Evolutionary conservation across 1,139 yeast genomes (phyloP).

Genomic region (Trichomonascaceae sp.): DNA sequence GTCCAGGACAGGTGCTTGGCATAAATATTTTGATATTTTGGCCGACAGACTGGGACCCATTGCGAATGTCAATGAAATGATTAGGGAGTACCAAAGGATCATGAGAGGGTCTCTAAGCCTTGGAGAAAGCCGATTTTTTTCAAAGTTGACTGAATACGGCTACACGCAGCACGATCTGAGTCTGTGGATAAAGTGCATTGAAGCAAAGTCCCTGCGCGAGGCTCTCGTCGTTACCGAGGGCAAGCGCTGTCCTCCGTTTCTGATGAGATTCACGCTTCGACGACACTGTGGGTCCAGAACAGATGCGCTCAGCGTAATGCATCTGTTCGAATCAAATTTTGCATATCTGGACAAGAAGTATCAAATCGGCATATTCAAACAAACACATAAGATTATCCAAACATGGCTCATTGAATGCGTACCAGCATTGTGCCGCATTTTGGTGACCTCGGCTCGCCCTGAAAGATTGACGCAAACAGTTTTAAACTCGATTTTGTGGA

Average conservation of each 20-base stretch:
- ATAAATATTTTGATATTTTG: too few relatives aligned
- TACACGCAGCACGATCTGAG: constrained; percentile 9
- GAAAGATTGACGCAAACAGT: constrained; percentile 7
- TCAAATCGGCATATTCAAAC: constrained; percentile 15
- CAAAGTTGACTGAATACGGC: too few relatives aligned
- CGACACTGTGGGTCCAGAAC: constrained; percentile 14
- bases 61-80: too few relatives aligned
- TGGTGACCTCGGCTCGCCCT: constrained; percentile 9
- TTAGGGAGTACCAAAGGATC: too few relatives aligned
- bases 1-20: too few relatives aligned
- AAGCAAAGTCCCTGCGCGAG: constrained; percentile 9
- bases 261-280: constrained; percentile 17
- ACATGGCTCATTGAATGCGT: constrained; percentile 15
- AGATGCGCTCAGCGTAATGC: constrained; percentile 16
- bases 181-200: constrained; percentile 15
- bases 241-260: constrained; percentile 19
- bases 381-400: constrained; percentile 14
- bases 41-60: too few relatives aligned
- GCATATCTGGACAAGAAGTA: constrained; percentile 6
- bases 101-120: too few relatives aligned
- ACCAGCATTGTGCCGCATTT: constrained; percentile 17
- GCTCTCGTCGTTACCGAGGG: constrained; percentile 15
- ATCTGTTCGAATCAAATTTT: constrained; percentile 10
- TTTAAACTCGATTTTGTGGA: constrained; percentile 22
- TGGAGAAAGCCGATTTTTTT: too few relatives aligned